These are phyloP conservation scores for Yamadazyma paraphyllophila DNA, from an alignment of 805 yeast genomes.

Conservation along the genomic window DNA sequence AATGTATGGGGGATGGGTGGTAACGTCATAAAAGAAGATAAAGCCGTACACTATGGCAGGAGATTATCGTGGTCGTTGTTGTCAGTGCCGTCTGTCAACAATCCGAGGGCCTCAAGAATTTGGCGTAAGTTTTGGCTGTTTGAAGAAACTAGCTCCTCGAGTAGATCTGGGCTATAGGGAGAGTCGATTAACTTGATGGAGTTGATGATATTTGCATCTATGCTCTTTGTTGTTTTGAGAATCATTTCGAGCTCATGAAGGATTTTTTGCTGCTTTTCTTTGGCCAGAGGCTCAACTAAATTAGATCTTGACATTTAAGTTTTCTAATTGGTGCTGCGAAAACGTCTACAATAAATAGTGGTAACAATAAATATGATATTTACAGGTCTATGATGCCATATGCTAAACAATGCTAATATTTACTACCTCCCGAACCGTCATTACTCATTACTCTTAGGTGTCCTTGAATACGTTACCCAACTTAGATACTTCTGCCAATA, in stretches of 20 bases:
- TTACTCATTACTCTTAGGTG: not conserved
- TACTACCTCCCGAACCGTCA: not conserved
- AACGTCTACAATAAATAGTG: not conserved
- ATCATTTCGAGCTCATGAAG: constrained; percentile 35
- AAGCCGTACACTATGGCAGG: no score
- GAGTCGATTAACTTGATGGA: constrained; percentile 16
- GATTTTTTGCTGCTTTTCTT: constrained; percentile 23
- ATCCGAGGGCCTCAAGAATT: not conserved
- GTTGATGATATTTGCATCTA: constrained; percentile 25
- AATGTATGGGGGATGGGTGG: no score
- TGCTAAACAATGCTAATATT: not conserved
- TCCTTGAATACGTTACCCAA: constrained; percentile 10
- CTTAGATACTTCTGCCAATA: constrained; percentile 15
- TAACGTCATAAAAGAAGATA: no score
- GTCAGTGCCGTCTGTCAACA: not conserved
- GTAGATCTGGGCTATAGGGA: not conserved
- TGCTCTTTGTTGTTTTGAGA: constrained; percentile 28
- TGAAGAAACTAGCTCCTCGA: not conserved
- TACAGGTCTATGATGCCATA: not conserved
- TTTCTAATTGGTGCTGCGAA: not conserved
- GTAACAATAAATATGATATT: not conserved
- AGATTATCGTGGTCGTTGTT: not conserved
- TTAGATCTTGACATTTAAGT: no score
- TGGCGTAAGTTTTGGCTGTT: not conserved
- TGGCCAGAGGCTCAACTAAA: not conserved